phyloP scores from a whole-genome alignment of 2,329 filamentous ascomycete species.

The Apiospora marii region DNA sequence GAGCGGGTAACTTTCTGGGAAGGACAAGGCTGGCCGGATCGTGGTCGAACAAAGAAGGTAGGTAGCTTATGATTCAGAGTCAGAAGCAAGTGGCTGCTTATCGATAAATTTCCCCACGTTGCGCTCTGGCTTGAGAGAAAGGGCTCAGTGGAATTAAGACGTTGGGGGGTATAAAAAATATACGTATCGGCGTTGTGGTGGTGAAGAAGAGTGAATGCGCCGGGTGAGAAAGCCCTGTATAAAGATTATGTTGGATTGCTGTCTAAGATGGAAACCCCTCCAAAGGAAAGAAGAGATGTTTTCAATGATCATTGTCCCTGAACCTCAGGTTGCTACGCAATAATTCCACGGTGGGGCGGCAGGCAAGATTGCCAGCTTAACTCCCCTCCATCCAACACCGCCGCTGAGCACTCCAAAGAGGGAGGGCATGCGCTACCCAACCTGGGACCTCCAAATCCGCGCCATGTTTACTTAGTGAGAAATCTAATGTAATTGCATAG shows the following conservation, averaged over 20 bases:
- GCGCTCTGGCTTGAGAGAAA: conserved; percentile 9
- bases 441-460: neutral
- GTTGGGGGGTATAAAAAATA: neutral
- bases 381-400: conserved; percentile 7
- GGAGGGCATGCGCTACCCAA: neutral
- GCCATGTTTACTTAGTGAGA: neutral
- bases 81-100: conserved; percentile 13
- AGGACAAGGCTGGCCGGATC: neutral
- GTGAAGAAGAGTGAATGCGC: conserved; percentile 16
- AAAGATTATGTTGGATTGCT: conserved; percentile 1
- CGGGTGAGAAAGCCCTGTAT: conserved; percentile 10
- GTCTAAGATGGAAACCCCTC: neutral
- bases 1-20: neutral
- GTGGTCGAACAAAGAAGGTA: conserved; percentile 7
- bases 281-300: conserved; percentile 12
- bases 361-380: conserved; percentile 18
- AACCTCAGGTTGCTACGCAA: conserved; percentile 21
- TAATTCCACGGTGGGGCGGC: conserved; percentile 16
- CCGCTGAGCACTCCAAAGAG: neutral
- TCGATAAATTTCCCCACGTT: conserved; percentile 21
- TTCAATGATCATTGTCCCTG: conserved; percentile 18
- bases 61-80: conserved; percentile 17
- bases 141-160: neutral
- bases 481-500: neutral
- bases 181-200: conserved; percentile 12